These are phyloP conservation scores for Irineochytrium annulatum DNA, from an alignment of 192 early-diverging fungal species.

Conservation along the genomic window DNA sequence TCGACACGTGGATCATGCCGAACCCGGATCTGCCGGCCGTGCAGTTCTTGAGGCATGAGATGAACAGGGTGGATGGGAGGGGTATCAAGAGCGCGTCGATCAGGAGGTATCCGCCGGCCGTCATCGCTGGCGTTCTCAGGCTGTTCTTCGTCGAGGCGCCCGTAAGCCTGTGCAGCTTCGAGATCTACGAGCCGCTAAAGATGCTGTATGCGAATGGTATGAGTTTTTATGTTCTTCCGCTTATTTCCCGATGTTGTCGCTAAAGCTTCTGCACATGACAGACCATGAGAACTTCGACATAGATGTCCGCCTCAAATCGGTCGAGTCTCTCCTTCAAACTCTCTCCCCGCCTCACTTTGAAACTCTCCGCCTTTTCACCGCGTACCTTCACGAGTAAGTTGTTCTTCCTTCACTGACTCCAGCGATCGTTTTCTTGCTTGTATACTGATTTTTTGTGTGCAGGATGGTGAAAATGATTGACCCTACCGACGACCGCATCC, in stretches of 20 bases:
- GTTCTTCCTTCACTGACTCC: neutral
- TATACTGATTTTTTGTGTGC: neutral
- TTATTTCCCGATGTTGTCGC: neutral
- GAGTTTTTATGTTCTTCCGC: neutral
- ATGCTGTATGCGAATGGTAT: conserved; percentile 31
- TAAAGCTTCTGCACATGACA: no score
- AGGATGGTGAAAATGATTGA: conserved; percentile 2
- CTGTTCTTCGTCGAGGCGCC: conserved; percentile 33
- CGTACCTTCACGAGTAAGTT: conserved; percentile 27
- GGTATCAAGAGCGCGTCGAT: neutral
- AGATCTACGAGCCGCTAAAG: conserved; percentile 28
- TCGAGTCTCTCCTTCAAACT: conserved; percentile 20
- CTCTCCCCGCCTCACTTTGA: conserved; percentile 29
- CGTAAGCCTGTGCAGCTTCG: conserved; percentile 16
- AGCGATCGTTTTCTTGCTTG: neutral
- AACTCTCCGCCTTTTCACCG: conserved; percentile 27
- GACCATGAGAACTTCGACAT: conserved; percentile 19
- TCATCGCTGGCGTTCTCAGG: conserved; percentile 31
- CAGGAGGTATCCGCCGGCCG: conserved; percentile 4
- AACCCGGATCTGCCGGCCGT: conserved; percentile 32
- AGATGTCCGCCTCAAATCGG: conserved; percentile 26
- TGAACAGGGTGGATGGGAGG: conserved; percentile 13
- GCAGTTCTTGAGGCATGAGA: conserved; percentile 36
- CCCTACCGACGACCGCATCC: conserved; percentile 15
- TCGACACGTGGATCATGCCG: conserved; percentile 34